These are phyloP conservation scores for Pseudogymnoascus sp. DNA, from an alignment of 2,329 filamentous ascomycete species.

Conservation along the genomic window DNA sequence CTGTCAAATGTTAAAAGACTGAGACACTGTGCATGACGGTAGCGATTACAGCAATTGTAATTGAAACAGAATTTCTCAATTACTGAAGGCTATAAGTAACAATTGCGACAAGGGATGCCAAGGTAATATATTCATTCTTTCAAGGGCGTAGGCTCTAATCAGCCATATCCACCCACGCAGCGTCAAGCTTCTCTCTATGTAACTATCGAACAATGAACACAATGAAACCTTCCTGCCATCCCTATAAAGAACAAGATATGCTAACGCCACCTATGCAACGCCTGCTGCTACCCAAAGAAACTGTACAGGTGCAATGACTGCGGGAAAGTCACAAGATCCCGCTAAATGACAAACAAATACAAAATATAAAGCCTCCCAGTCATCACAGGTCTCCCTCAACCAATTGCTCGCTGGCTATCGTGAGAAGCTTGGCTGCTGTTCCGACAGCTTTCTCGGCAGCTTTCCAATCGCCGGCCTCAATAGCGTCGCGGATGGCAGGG, in stretches of 20 bases:
- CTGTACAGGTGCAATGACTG: neutral
- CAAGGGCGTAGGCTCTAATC: neutral
- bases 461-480: slow-evolving; percentile 66
- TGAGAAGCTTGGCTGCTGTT: slow-evolving; percentile 64
- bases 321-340: slow-evolving; percentile 7
- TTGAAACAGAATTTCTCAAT: too few species aligned
- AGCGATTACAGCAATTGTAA: too few species aligned
- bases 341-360: slow-evolving; percentile 11
- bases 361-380: neutral
- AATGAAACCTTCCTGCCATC: slow-evolving; percentile 1
- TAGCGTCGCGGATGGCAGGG: slow-evolving; percentile 76
- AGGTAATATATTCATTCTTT: slow-evolving; percentile 6
- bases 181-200: slow-evolving; percentile 1
- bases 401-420: slow-evolving; percentile 43
- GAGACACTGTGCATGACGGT: too few species aligned
- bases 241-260: slow-evolving; percentile 4
- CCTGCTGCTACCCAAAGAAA: slow-evolving; percentile 9
- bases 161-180: neutral
- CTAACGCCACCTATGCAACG: slow-evolving; percentile 10
- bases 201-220: slow-evolving; percentile 9
- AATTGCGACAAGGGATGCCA: neutral
- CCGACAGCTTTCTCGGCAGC: slow-evolving; percentile 62
- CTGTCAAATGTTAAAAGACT: neutral
- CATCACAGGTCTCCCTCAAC: slow-evolving; percentile 13
- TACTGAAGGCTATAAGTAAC: neutral